Evolutionary conservation across 2,329 filamentous ascomycete genomes (phyloP), one percentile per base, ranked within the genome.

Genomic region (Macrophomina pseudophaseolina): DNA sequence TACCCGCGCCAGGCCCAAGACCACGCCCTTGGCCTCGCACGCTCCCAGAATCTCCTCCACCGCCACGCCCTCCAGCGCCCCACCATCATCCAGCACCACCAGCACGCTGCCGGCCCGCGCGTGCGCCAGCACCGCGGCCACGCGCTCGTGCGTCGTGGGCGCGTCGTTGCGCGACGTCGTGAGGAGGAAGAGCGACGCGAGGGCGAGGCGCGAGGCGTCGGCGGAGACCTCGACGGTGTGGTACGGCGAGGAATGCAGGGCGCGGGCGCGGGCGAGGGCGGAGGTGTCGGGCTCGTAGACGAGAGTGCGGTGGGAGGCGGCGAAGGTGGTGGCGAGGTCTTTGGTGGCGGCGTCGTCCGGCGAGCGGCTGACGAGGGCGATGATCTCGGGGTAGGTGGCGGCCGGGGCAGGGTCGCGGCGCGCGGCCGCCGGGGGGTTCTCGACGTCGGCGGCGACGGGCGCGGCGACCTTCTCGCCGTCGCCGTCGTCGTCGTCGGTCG

Each of bases 1-100:
- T 71, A 77, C 35, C 30, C 30, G 16, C 32, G 58, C 42, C n/a
- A 62, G 12, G 40, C 58, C 58, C 28, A 51, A 32, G 42, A 62
- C 44, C 16, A 62, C 44, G n/a, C 58, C 58, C 42, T 9, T 18
- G 0, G 8, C 58, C 2, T 28, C 30, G 44, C 58, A 62, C 44
- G 30, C 3, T 32, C 30, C 32, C 11, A 49, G n/a, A 38, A 14
- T 8, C 9, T 32, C 2, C 42, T 62, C 58, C 32, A 62, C 44
- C 5, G n/a, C 5, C 32, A n/a, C 9, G 11, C 32, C 32, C 18
- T 48, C 40, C n/a, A 35, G n/a, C n/a, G 32, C 58, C 4, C 14
- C 51, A 0, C 30, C 30, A 9, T 12, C 30, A 9, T 62, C 58
- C 9, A 62, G 5, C 7, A 62, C 44, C 4, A 62, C 44, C n/a